Conservation (phyloP, 768 basidiomycete genomes). For the Hemileccinum impolitum region DNA sequence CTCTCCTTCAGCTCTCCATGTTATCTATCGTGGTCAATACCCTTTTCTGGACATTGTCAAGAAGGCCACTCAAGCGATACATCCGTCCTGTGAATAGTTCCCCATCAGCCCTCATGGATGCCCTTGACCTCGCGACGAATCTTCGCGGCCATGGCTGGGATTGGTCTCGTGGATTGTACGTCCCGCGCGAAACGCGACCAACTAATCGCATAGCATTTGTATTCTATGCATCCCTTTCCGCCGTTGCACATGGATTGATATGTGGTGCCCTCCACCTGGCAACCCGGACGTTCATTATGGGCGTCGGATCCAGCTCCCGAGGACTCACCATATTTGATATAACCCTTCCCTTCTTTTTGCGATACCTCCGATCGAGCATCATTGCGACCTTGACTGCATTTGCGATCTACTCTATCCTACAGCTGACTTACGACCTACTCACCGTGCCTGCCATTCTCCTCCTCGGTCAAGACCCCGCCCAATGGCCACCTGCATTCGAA, state of each 20-base stretch:
- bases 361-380: slow-evolving; percentile 38
- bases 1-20: slow-evolving; percentile 7
- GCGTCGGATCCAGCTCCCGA: slow-evolving; percentile 20
- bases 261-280: slow-evolving; percentile 45
- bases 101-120: slow-evolving; percentile 29
- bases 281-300: slow-evolving; percentile 44
- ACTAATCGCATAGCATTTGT: slow-evolving; percentile 38
- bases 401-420: slow-evolving; percentile 43
- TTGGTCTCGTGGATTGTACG: slow-evolving; percentile 39
- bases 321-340: slow-evolving; percentile 31
- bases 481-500: background rate
- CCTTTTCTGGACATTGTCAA: slow-evolving; percentile 10
- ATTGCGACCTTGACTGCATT: slow-evolving; percentile 45
- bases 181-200: slow-evolving; percentile 39
- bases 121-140: slow-evolving; percentile 47
- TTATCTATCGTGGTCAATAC: slow-evolving; percentile 6
- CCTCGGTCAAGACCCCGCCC: background rate
- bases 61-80: slow-evolving; percentile 12
- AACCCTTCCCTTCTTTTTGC: slow-evolving; percentile 21
- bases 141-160: slow-evolving; percentile 63
- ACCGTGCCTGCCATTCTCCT: background rate
- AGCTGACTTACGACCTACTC: slow-evolving; percentile 13
- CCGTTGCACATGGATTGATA: slow-evolving; percentile 34
- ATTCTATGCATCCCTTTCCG: slow-evolving; percentile 31
- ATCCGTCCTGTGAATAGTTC: slow-evolving; percentile 1